phyloP scores from a whole-genome alignment of 495 filamentous ascomycete species.

The Penicillium daleae region DNA sequence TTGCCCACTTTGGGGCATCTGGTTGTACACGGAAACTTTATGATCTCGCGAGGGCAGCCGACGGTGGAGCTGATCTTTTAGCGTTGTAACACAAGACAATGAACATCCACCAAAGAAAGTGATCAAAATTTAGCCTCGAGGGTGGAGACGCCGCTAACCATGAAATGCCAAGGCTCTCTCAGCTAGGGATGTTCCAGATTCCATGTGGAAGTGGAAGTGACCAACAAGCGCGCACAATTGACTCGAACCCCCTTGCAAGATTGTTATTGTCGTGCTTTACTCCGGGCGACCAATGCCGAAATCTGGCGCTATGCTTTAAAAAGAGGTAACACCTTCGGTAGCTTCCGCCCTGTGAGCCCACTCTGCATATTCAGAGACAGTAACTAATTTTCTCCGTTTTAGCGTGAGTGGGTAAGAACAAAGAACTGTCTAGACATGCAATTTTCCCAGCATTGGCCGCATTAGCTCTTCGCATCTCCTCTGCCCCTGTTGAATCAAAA shows the following conservation, averaged over 20 bases:
- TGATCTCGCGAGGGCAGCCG: conserved; percentile 7
- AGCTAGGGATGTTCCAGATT: conserved; percentile 4
- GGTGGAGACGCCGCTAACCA: conserved; percentile 3
- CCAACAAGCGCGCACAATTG: background rate
- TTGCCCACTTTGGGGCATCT: background rate
- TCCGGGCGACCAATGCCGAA: background rate
- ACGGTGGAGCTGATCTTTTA: conserved; percentile 7
- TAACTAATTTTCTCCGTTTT: background rate
- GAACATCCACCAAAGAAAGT: background rate
- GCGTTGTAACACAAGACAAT: conserved; percentile 9
- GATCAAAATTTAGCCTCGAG: conserved; percentile 5
- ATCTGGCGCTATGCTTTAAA: background rate
- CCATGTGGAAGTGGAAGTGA: background rate
- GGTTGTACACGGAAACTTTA: too few relatives aligned
- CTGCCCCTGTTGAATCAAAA: background rate
- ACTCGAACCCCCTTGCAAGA: background rate
- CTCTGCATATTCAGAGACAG: background rate
- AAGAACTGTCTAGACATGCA: background rate
- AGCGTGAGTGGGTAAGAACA: background rate
- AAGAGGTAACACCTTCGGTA: background rate
- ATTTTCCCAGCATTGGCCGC: background rate
- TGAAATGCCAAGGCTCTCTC: background rate
- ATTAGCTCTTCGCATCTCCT: conserved; percentile 3
- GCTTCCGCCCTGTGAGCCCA: background rate
- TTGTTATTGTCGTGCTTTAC: background rate